These are phyloP conservation scores for Ceratobasidium papillatum DNA, from an alignment of 1,284 basidiomycete species.

Conservation along the genomic window DNA sequence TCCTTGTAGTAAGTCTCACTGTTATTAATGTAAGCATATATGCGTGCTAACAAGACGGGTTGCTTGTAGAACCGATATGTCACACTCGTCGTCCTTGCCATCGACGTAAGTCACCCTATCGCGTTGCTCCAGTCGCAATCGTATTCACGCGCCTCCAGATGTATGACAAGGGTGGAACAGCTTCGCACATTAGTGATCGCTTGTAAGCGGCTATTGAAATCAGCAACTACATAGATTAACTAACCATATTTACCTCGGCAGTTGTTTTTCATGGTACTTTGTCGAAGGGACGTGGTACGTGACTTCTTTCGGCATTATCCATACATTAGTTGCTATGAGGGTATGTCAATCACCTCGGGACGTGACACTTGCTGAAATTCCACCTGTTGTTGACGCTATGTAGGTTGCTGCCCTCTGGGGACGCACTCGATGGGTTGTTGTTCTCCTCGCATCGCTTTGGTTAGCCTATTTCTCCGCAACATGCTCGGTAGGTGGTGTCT, in stretches of 20 bases:
- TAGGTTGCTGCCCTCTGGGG: conserved; percentile 38
- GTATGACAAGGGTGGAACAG: conserved; percentile 35
- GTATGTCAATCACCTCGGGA: conserved; percentile 8
- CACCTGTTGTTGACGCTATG: neutral
- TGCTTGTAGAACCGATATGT: conserved; percentile 6
- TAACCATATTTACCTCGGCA: neutral
- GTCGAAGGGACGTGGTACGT: conserved; percentile 33
- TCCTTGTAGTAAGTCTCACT: conserved; percentile 29
- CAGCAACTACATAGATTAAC: neutral
- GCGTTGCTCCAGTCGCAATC: too few species aligned
- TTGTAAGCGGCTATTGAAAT: neutral
- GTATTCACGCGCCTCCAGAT: neutral
- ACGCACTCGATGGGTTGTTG: conserved; percentile 17
- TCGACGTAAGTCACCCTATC: conserved; percentile 11
- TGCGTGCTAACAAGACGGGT: too few species aligned
- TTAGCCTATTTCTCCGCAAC: conserved; percentile 37
- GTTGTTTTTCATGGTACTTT: conserved; percentile 39
- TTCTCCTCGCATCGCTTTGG: conserved; percentile 11
- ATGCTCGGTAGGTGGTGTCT: neutral
- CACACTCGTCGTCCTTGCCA: conserved; percentile 24
- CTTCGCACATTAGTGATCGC: neutral
- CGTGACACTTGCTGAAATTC: neutral
- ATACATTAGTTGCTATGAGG: conserved; percentile 38
- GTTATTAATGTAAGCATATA: too few species aligned
- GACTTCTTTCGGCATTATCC: conserved; percentile 31